Base-by-base conservation (phyloP, 1,284 basidiomycete species). In the Coniophora puteana region DNA sequence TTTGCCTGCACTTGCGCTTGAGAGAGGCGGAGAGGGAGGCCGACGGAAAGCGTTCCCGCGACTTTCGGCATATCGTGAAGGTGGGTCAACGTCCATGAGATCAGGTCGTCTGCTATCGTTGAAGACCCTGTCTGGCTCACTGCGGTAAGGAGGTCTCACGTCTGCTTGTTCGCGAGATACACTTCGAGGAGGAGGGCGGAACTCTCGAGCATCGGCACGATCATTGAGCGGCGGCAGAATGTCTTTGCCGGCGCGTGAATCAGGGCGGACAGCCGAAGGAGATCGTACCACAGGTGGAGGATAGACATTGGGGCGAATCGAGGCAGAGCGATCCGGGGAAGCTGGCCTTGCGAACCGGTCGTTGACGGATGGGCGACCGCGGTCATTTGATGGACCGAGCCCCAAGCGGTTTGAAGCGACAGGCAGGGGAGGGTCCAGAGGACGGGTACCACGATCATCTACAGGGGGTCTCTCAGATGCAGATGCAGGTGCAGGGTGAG, bases 151-250 rank as follows among this genome's bases (percentile, higher is more conserved):
- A 8, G 35, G 39, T 44, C 12, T 36, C 46, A 12, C 31, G 22
- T 38, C 56, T 31, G 53, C 47, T 47, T 57, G 66, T 51, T 60
- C 67, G 41, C 57, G 52, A 20, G 68, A 65, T 27, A 62, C 45
- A 45, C 62, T 54, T 17, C 62, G 56, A 35, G 53, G 43, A 36
- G n/a, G n/a, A n/a, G n/a, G n/a, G n/a, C 51, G 55, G 42, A 58
- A 63, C 35, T 60, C 63, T 49, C 53, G 49, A 32, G 49, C 29
- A 29, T 37, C 41, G 25, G 46, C 29, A 26, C 51, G 57, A 37
- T 54, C 59, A 45, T 48, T 54, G 24, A 50, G 46, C 25, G 45
- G 17, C 40, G 52, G 55, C 8, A 27, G 23, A 26, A 54, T 47
- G 28, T 57, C 61, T 42, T 63, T 60, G 29, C 43, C 40, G 21